Evolutionary conservation across 2,329 filamentous ascomycete genomes (phyloP).

Genomic region (Fusarium heterosporum): DNA sequence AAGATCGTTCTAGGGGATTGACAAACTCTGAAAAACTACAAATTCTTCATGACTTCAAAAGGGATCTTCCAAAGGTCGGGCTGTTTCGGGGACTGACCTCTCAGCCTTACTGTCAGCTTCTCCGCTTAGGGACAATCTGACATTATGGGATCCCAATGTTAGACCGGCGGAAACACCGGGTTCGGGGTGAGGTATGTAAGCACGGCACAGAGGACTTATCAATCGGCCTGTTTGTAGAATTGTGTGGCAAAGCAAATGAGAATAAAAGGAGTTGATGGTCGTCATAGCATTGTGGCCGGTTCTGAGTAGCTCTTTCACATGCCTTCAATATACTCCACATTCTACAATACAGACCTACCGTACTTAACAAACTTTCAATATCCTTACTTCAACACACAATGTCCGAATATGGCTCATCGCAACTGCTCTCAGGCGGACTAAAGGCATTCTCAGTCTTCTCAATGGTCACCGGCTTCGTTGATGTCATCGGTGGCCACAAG

Average conservation of each 20-base stretch:
- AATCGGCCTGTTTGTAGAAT: neutral
- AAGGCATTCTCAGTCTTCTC: conserved; percentile 17
- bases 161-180: conserved; percentile 8
- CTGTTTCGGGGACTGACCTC: neutral
- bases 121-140: neutral
- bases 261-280: accelerated
- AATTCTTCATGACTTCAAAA: too few relatives aligned
- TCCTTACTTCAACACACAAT: neutral
- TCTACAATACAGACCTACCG: neutral
- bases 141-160: neutral
- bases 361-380: neutral
- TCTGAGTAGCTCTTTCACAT: neutral
- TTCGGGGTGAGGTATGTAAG: neutral
- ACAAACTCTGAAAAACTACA: too few relatives aligned
- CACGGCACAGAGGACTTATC: neutral
- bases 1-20: too few relatives aligned
- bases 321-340: accelerated
- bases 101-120: accelerated
- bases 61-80: too few relatives aligned
- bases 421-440: neutral
- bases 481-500: conserved; percentile 2
- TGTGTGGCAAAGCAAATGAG: neutral
- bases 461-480: neutral
- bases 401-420: conserved; percentile 4
- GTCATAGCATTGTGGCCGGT: neutral